Evolutionary conservation across 768 basidiomycete genomes (phyloP).

Genomic region (Boletus insuetus): DNA sequence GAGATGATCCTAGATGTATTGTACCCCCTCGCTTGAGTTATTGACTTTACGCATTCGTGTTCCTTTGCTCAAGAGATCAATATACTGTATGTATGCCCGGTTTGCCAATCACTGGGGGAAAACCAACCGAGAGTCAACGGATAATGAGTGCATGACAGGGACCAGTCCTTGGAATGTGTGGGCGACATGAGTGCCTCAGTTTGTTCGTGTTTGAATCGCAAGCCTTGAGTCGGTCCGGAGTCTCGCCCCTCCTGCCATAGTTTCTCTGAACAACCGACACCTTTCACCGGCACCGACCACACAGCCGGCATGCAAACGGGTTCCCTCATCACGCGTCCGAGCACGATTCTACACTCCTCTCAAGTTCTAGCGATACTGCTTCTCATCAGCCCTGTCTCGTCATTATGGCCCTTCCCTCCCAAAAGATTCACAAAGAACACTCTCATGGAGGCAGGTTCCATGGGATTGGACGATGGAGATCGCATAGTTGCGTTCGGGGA

Average conservation of each 20-base stretch:
- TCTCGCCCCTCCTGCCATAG: background rate
- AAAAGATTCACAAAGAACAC: conserved; percentile 83
- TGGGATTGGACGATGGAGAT: conserved; percentile 72
- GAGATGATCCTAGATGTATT: conserved; percentile 17
- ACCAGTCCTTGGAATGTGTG: too few species aligned
- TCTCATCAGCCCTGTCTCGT: conserved; percentile 22
- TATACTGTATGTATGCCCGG: too few species aligned
- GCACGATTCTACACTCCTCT: background rate
- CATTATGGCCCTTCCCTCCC: conserved; percentile 82
- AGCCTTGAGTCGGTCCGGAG: conserved; percentile 1
- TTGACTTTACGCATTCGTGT: background rate
- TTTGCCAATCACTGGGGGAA: too few species aligned
- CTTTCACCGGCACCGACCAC: too few species aligned
- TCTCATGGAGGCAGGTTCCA: conserved; percentile 72
- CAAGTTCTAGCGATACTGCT: conserved; percentile 11
- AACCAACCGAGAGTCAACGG: too few species aligned
- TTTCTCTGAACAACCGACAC: background rate
- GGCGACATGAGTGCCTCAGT: background rate
- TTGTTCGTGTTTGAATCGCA: conserved; percentile 26
- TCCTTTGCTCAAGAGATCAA: too few species aligned
- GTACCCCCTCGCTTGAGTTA: conserved; percentile 1
- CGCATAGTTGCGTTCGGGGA: conserved; percentile 90
- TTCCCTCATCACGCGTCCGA: background rate
- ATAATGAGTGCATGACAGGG: too few species aligned
- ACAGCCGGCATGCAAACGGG: conserved; percentile 10